These are phyloP conservation scores for Lentinula sp. DNA, from an alignment of 768 basidiomycete genomes.

Conservation along the genomic window DNA sequence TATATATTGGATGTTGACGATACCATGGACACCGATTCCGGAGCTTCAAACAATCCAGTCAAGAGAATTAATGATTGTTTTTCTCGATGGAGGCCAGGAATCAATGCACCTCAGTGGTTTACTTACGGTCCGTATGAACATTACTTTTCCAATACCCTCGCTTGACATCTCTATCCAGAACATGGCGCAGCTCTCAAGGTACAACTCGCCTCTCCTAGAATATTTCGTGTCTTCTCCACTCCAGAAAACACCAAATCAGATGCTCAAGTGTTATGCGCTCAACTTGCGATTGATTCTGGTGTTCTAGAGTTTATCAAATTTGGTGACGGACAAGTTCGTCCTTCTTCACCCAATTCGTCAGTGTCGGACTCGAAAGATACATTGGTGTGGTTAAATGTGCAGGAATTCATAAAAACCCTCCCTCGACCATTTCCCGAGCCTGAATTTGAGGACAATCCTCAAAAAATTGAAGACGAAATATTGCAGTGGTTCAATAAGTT, in stretches of 20 bases:
- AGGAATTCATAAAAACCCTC: not conserved
- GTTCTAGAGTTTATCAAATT: slow-evolving; percentile 1
- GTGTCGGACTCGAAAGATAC: not conserved
- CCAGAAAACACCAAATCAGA: not conserved
- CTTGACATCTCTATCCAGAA: not conserved
- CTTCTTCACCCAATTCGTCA: not conserved
- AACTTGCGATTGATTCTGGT: not conserved
- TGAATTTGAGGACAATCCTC: not conserved
- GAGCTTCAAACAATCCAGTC: not conserved
- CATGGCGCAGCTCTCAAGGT: not conserved
- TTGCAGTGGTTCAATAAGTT: not conserved
- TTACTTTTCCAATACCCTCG: too few relatives aligned
- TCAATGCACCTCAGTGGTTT: not conserved
- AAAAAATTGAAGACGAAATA: not conserved
- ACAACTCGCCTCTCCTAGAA: not conserved
- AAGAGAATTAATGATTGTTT: not conserved
- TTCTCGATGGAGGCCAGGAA: not conserved
- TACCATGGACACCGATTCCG: not conserved
- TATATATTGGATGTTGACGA: not conserved
- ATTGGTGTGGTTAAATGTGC: not conserved
- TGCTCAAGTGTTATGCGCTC: not conserved
- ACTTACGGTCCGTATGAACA: not conserved
- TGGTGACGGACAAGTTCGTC: not conserved
- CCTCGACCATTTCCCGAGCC: slow-evolving; percentile 1
- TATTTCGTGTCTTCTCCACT: not conserved